Evolutionary conservation across 345 rosid species (phyloP), one percentile per base, ranked within the genome.

Genomic region (Linum tenue): DNA sequence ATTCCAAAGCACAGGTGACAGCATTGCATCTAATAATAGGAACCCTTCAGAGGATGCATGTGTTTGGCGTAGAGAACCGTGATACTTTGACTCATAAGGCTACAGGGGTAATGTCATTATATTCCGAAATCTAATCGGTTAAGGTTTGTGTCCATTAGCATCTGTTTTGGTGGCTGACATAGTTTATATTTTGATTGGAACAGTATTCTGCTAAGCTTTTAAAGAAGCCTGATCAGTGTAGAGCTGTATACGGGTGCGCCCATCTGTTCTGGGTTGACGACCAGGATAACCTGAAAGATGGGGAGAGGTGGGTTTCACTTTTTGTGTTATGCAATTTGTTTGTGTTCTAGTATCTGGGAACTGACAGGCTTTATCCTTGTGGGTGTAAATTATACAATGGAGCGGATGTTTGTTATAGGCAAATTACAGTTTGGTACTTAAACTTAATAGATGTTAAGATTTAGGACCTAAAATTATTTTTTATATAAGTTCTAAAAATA

Each of bases 221-320:
- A 70, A 94, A 89, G 95, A 94, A 91, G 88, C 90, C 95, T 68
- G 99, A 94, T 77, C 99, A 91, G 69, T 90, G 99, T 69, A 86
- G 95, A 85, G 99, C 99, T 70, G 95, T 91, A 67, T 94, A 87
- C 67, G 91, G 86, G 10, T 94, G 97, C 69, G 85, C 97, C 38
- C 99, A 91, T 81, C 87, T 94, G 56, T 94, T 94, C 78, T 94
- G 99, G 99, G 85, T 86, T 60, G 87, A 94, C 57, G 92, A 91
- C 75, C 96, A 88, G 61, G 99, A 86, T 74, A 79, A 76, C 58
- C 69, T 84, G 73, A 90, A 87, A 80, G 96, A 91, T 80, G 99
- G 96, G 73, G 96, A 94, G 78, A 87, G 96, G 99, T 94, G 70
- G 14, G 81, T 70, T 3, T 37, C 50, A 5, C 53, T 48, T 22